phyloP scores from a whole-genome alignment of 345 rosid species.

The Moricandia moricandioides region DNA sequence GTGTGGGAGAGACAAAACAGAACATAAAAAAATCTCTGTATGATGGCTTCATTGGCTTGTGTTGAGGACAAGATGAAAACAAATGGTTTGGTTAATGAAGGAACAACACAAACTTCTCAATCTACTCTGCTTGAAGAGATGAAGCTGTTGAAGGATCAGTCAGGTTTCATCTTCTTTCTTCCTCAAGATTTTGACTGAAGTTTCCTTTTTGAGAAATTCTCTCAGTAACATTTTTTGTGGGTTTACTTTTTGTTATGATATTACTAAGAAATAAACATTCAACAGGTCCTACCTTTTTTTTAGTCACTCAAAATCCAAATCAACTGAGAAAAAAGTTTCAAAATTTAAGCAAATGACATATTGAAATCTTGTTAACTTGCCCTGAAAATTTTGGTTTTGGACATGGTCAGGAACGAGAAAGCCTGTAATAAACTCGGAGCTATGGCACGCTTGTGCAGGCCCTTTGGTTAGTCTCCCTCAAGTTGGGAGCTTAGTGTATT shows the following conservation, averaged over 20 bases:
- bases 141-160: conserved; percentile 87
- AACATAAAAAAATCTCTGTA: not conserved
- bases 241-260: not conserved
- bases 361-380: not conserved
- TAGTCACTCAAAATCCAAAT: not conserved
- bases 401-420: conserved; percentile 55
- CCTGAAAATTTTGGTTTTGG: not conserved
- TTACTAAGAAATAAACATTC: not conserved
- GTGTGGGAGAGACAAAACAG: conserved; percentile 16
- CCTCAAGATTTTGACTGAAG: not conserved
- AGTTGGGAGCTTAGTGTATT: conserved; percentile 87
- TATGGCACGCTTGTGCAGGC: conserved; percentile 99
- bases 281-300: not conserved
- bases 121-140: conserved; percentile 75
- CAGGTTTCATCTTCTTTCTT: conserved; percentile 58
- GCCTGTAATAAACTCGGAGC: conserved; percentile 70
- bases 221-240: not conserved
- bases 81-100: conserved; percentile 41
- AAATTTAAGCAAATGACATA: not conserved
- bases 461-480: conserved; percentile 94
- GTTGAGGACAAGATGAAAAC: conserved; percentile 69
- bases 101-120: conserved; percentile 22
- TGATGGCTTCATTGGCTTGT: conserved; percentile 53
- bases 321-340: not conserved
- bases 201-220: not conserved